Conservation (phyloP, 805 yeast species). For the Sugiyamaella americana region DNA sequence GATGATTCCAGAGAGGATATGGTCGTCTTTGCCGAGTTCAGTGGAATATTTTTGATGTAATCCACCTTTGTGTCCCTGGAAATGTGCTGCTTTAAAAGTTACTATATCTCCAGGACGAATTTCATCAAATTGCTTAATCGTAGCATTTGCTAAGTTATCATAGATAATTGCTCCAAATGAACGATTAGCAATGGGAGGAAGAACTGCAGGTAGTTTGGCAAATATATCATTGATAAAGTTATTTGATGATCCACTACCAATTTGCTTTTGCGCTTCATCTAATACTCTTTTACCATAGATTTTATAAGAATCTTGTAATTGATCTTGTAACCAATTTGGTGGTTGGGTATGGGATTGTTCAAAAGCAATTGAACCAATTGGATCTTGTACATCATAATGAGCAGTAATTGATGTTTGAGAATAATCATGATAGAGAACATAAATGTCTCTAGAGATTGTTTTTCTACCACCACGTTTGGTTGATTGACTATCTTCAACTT, state of each 20-base stretch:
- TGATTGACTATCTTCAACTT: conserved; percentile 54
- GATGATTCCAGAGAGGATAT: conserved; percentile 56
- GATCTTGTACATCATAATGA: conserved; percentile 49
- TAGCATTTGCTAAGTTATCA: conserved; percentile 45
- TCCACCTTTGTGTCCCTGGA: conserved; percentile 55
- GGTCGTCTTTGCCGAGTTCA: conserved; percentile 52
- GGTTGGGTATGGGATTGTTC: conserved; percentile 35
- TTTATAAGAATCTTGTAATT: conserved; percentile 44
- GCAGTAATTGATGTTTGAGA: conserved; percentile 59
- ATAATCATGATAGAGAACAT: conserved; percentile 65
- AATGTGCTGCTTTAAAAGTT: conserved; percentile 67
- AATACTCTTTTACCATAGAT: conserved; percentile 48
- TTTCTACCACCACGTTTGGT: conserved; percentile 53
- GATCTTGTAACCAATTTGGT: conserved; percentile 42
- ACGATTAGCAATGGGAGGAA: conserved; percentile 57
- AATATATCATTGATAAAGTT: conserved; percentile 32
- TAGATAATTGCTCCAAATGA: conserved; percentile 72
- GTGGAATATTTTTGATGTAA: conserved; percentile 50
- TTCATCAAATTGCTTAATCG: conserved; percentile 50
- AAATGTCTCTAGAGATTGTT: conserved; percentile 53
- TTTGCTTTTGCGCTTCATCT: conserved; percentile 37
- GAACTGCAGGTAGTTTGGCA: conserved; percentile 36
- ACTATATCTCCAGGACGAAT: conserved; percentile 80
- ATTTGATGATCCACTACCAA: conserved; percentile 23
- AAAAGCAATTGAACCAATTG: conserved; percentile 41